phyloP scores from a whole-genome alignment of 768 basidiomycete genomes.

The Fistulinella prunicolor region DNA sequence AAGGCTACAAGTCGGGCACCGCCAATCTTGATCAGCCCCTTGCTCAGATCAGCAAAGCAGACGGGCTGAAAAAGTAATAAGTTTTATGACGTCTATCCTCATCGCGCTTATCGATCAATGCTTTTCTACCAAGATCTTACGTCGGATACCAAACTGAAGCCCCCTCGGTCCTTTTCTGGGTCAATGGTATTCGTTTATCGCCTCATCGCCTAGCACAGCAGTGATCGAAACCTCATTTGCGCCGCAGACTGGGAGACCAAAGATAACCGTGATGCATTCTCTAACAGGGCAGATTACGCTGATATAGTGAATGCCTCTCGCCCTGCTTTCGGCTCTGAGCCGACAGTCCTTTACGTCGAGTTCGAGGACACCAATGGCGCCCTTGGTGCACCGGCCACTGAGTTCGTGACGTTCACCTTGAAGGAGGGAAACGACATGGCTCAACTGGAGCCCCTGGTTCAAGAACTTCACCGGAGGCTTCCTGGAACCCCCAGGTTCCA shows the following conservation, averaged over 20 bases:
- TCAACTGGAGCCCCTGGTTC: slow-evolving; percentile 22
- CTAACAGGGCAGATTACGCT: slow-evolving; percentile 8
- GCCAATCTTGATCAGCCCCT: slow-evolving; percentile 14
- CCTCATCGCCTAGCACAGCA: background rate
- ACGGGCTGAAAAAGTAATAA: slow-evolving; percentile 23
- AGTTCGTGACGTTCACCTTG: slow-evolving; percentile 34
- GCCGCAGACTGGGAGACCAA: slow-evolving; percentile 28
- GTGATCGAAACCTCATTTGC: slow-evolving; percentile 6
- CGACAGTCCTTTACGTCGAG: slow-evolving; percentile 15
- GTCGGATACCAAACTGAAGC: slow-evolving; percentile 31
- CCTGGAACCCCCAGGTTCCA: slow-evolving; percentile 22
- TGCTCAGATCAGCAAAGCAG: slow-evolving; percentile 6
- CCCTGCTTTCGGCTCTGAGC: slow-evolving; percentile 18
- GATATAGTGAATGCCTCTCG: background rate
- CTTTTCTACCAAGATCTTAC: slow-evolving; percentile 23
- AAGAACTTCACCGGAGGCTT: slow-evolving; percentile 21
- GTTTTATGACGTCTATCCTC: background rate
- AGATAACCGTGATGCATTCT: slow-evolving; percentile 12
- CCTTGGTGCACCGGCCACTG: slow-evolving; percentile 28
- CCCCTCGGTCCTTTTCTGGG: slow-evolving; percentile 24
- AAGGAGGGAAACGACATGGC: slow-evolving; percentile 21
- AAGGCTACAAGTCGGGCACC: slow-evolving; percentile 18
- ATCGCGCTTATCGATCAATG: slow-evolving; percentile 5
- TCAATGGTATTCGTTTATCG: slow-evolving; percentile 13
- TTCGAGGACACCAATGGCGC: slow-evolving; percentile 21